Base-by-base conservation (phyloP, 768 basidiomycete species). In the Tricholoma saponaceum region DNA sequence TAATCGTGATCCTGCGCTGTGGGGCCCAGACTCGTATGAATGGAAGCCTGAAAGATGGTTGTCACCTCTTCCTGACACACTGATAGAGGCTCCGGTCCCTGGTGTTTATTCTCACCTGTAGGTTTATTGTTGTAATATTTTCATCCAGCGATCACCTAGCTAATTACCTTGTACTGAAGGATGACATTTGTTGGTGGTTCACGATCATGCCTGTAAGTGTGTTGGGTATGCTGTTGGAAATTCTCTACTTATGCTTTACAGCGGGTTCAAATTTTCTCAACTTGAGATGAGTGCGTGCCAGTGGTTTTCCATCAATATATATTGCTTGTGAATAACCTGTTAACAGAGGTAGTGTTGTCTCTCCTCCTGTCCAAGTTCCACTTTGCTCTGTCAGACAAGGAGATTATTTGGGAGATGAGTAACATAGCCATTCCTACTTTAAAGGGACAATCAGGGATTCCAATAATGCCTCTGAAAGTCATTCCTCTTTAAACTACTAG, bases 21-120 rank as follows among this genome's bases (percentile, higher is more conserved):
- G 80, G 80, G 82, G 81, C 8, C 62, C 66, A 7, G 80, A 83
- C 58, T 72, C 76, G 2, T 54, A 64, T 18, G 75, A 80, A 54
- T 82, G 79, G 79, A 80, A 79, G 59, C 81, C 80, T 0, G 78
- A 81, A 60, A 66, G 81, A 22, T 82, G 80, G 81, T 67, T 81
- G 1, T 60, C 67, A 2, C 70, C 71, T 1, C 64, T 78, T n/a
- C 79, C 78, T 4, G 63, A 72, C 5, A 51, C 63, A 10, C 63
- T 80, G 2, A 56, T 53, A 1, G 66, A 73, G 12, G 76, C 77
- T 4, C 72, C 68, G 22, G 67, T 78, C 12, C 79, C 79, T 3
- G 79, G 79, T 0, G 64, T 79, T 4, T 81, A 80, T 60, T 74
- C 78, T 4, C 68, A 76, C 55, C 52, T 78, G n/a, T 78, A 78